These are phyloP conservation scores for Lachnellula arida DNA, from an alignment of 2,329 filamentous ascomycete species.

Conservation along the genomic window DNA sequence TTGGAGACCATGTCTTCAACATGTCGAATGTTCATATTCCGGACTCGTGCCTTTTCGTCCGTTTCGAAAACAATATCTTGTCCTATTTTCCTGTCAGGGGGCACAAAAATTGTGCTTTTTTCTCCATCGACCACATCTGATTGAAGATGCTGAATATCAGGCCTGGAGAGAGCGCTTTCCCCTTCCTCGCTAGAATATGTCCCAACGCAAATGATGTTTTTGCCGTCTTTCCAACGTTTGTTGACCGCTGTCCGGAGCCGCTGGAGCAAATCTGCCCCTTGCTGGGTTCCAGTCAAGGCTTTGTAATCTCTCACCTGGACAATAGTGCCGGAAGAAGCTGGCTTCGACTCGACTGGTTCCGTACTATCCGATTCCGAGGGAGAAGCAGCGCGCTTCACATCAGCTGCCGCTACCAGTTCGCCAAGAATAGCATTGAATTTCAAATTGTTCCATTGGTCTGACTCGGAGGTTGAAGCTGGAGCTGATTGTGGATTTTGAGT, in stretches of 20 bases:
- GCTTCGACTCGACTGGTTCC: conserved; percentile 12
- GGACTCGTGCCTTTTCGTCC: conserved; percentile 44
- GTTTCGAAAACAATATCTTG: conserved; percentile 40
- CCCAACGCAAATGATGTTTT: conserved; percentile 73
- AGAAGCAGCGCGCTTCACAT: conserved; percentile 28
- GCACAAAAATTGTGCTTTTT: conserved; percentile 50
- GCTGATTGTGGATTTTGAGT: neutral
- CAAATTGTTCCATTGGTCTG: conserved; percentile 55
- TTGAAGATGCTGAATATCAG: conserved; percentile 40
- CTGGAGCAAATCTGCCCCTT: conserved; percentile 64
- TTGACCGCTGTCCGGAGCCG: conserved; percentile 69
- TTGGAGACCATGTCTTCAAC: conserved; percentile 55
- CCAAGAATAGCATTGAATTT: conserved; percentile 56
- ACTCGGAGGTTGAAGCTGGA: conserved; percentile 3
- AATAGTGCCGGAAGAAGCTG: conserved; percentile 48
- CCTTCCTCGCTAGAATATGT: conserved; percentile 58
- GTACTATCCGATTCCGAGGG: conserved; percentile 23
- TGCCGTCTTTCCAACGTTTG: conserved; percentile 64
- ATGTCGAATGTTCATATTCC: conserved; percentile 60
- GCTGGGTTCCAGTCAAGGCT: conserved; percentile 65
- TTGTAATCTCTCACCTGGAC: conserved; percentile 78
- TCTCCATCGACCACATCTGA: conserved; percentile 41
- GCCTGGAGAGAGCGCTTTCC: conserved; percentile 36
- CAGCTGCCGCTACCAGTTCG: conserved; percentile 47
- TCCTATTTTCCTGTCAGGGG: conserved; percentile 39